A percentile compares a stretch with the other conserved stretches of the same genome.
Conservation (phyloP, 2,329 filamentous ascomycete species). For the Tolypocladium amazonense region DNA sequence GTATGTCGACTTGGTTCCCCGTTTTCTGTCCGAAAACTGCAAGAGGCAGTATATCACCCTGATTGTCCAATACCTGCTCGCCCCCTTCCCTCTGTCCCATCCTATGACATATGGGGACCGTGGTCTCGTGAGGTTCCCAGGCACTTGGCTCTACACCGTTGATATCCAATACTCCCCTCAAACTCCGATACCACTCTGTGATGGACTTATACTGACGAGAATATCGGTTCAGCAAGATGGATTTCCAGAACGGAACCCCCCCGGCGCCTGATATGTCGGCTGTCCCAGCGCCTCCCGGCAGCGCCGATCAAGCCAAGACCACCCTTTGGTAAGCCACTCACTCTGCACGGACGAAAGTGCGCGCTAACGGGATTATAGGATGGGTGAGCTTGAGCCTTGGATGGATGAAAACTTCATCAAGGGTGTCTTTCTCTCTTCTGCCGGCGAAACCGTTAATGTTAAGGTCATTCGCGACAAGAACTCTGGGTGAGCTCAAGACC, state of each 20-base stretch:
- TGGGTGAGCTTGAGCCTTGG: conserved; percentile 98
- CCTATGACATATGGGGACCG: no score
- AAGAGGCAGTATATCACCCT: background rate
- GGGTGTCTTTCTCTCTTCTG: conserved; percentile 77
- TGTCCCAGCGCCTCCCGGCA: conserved; percentile 20
- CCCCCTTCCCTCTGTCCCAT: background rate
- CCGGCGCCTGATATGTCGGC: conserved; percentile 26
- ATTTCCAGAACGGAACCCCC: conserved; percentile 27
- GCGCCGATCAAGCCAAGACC: conserved; percentile 42
- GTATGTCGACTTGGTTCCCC: background rate
- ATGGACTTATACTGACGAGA: background rate
- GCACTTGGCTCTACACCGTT: background rate
- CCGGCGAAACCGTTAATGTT: conserved; percentile 91
- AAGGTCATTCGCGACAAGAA: conserved; percentile 99
- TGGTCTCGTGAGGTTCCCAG: no score
- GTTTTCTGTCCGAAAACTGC: background rate
- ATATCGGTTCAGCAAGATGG: conserved; percentile 19
- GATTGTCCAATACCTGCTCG: background rate
- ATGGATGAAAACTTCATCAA: conserved; percentile 99
- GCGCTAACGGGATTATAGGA: conserved; percentile 47
- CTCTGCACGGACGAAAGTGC: background rate
- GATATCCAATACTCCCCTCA: no score
- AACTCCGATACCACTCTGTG: background rate
- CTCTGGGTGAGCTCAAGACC: conserved; percentile 57
- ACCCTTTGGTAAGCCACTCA: conserved; percentile 38